A percentile compares a stretch with the other conserved stretches of the same genome.
Conservation (phyloP, 83 land plant genomes). For the Picea abies region DNA sequence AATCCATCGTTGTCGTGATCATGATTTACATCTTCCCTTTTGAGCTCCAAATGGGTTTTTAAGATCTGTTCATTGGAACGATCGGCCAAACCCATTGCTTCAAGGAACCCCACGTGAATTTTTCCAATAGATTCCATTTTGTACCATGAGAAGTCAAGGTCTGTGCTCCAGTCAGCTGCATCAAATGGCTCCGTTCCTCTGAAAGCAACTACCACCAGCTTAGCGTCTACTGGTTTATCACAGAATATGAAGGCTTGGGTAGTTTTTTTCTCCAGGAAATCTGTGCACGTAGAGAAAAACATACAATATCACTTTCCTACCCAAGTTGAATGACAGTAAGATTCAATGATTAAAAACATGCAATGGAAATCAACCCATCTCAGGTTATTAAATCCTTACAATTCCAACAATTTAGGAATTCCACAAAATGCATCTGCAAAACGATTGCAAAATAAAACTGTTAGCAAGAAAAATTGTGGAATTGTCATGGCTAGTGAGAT, state of each 20-base stretch:
- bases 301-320: too few relatives aligned
- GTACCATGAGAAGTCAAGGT: conserved; percentile 36
- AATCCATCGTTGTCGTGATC: not conserved
- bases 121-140: conserved; percentile 20
- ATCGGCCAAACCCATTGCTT: conserved; percentile 20
- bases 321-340: too few relatives aligned
- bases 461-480: too few relatives aligned
- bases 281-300: conserved; percentile 19
- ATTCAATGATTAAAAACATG: not conserved
- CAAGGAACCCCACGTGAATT: conserved; percentile 24
- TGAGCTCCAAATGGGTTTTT: not conserved
- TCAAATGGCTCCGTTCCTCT: conserved; percentile 12
- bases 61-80: conserved; percentile 16
- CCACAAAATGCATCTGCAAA: too few relatives aligned
- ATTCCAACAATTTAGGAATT: too few relatives aligned
- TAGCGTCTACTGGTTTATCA: not conserved
- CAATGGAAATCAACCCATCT: not conserved
- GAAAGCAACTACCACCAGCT: too few relatives aligned
- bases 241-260: conserved; percentile 41
- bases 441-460: too few relatives aligned
- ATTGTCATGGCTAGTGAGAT: too few relatives aligned
- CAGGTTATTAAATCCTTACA: not conserved
- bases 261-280: conserved; percentile 13
- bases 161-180: conserved; percentile 38
- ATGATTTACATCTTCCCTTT: not conserved